Evolutionary conservation across 1,139 yeast species (phyloP).

Genomic region (Suhomyces guaymorum): DNA sequence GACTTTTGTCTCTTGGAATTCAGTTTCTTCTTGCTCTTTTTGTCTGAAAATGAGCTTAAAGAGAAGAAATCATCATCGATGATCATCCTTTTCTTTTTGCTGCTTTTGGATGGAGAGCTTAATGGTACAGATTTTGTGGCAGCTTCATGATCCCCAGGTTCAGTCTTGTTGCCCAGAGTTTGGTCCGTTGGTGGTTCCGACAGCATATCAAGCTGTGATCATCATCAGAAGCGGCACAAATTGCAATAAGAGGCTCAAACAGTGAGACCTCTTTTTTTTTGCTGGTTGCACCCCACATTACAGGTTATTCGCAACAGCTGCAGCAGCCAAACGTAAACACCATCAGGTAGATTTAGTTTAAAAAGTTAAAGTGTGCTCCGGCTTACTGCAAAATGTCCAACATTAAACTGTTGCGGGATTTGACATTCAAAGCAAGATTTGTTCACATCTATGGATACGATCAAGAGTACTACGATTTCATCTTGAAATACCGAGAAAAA

Average conservation of each 20-base stretch:
- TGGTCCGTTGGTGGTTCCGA: constrained; percentile 2
- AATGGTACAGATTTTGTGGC: background rate
- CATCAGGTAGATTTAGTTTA: too few relatives aligned
- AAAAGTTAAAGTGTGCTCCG: too few relatives aligned
- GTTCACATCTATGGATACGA: constrained; percentile 38
- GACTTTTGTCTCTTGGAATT: constrained; percentile 18
- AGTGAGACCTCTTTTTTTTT: background rate
- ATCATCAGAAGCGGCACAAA: background rate
- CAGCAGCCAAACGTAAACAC: too few relatives aligned
- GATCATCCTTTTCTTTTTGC: constrained; percentile 14
- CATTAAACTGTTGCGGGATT: constrained; percentile 20
- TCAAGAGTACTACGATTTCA: constrained; percentile 27
- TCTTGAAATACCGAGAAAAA: constrained; percentile 29
- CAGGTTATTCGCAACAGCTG: constrained; percentile 1
- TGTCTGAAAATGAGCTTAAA: constrained; percentile 12
- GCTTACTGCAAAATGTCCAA: constrained; percentile 8
- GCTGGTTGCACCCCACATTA: background rate
- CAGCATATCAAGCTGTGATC: constrained; percentile 7
- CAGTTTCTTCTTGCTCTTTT: constrained; percentile 23
- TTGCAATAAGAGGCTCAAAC: background rate
- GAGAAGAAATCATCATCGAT: constrained; percentile 22
- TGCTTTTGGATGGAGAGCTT: constrained; percentile 1
- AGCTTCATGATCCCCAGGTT: background rate
- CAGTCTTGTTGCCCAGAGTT: background rate
- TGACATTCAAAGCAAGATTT: constrained; percentile 39